Percentiles rank a stretch among this genome's conserved stretches.
Conservation (phyloP, 2,329 filamentous ascomycete genomes). For the Trichoderma arundinaceum region DNA sequence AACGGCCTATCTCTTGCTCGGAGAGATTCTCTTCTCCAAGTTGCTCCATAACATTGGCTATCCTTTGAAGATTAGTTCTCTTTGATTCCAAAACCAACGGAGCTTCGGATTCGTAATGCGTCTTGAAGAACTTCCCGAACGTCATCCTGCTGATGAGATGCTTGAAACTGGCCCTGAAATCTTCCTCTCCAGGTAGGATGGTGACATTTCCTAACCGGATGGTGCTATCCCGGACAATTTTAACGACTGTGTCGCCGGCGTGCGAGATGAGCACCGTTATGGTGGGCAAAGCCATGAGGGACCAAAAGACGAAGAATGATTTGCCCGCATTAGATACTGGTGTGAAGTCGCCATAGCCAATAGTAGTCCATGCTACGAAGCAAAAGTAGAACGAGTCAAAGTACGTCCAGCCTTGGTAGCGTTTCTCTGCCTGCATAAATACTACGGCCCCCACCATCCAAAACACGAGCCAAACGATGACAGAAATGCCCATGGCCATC, state of each 20-base stretch:
- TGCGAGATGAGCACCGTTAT: slow-evolving; percentile 87
- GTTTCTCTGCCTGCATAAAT: slow-evolving; percentile 62
- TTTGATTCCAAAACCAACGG: background rate
- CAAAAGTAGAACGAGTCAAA: slow-evolving; percentile 85
- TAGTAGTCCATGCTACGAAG: slow-evolving; percentile 81
- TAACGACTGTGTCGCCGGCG: slow-evolving; percentile 83
- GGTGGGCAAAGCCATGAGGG: slow-evolving; percentile 80
- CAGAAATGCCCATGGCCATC: slow-evolving; percentile 72
- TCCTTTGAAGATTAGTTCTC: slow-evolving; percentile 1
- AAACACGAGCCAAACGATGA: slow-evolving; percentile 70
- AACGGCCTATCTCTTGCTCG: slow-evolving; percentile 2
- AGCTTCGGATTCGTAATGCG: background rate
- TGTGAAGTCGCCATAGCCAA: slow-evolving; percentile 83
- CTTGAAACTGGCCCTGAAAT: slow-evolving; percentile 5
- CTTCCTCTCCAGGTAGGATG: slow-evolving; percentile 54
- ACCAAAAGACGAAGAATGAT: slow-evolving; percentile 94
- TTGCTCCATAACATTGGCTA: slow-evolving; percentile 12
- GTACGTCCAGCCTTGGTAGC: slow-evolving; percentile 70
- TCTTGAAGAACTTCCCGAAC: slow-evolving; percentile 4
- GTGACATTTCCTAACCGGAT: slow-evolving; percentile 63
- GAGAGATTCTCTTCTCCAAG: slow-evolving; percentile 15
- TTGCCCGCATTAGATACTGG: slow-evolving; percentile 79
- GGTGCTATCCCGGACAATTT: slow-evolving; percentile 60
- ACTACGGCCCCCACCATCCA: slow-evolving; percentile 82
- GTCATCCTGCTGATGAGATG: slow-evolving; percentile 24